phyloP scores from a whole-genome alignment of 1,139 yeast species.

The Dujonia santamariae region DNA sequence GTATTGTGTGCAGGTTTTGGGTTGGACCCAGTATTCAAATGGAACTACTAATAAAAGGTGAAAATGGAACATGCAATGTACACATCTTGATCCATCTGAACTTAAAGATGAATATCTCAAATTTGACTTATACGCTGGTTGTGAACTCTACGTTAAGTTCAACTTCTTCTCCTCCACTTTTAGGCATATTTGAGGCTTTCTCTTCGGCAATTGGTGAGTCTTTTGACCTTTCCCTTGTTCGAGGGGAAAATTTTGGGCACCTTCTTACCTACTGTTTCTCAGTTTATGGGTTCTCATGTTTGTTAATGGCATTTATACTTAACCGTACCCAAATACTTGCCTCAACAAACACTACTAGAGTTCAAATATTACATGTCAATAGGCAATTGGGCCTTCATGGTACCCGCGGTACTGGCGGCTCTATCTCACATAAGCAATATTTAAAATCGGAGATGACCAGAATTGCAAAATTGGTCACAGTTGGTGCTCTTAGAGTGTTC shows the following conservation, averaged over 20 bases:
- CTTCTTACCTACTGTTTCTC: constrained; percentile 30
- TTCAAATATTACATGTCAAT: constrained; percentile 10
- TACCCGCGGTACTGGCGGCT: no score
- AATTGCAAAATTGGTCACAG: constrained; percentile 1
- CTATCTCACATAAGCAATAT: no score
- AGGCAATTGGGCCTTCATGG: neutral
- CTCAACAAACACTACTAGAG: constrained; percentile 45
- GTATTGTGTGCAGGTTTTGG: no score
- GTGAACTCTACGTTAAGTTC: no score
- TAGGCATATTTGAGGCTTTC: neutral
- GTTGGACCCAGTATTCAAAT: no score
- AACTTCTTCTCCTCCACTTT: neutral
- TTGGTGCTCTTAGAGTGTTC: constrained; percentile 30
- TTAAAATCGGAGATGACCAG: constrained; percentile 8
- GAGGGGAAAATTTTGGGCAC: constrained; percentile 5
- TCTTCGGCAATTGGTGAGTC: neutral
- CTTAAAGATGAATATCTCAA: no score
- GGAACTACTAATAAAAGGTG: no score
- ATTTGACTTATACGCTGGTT: no score
- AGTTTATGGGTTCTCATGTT: constrained; percentile 40
- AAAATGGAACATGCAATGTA: no score
- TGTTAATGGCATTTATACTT: constrained; percentile 61
- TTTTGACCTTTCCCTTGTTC: constrained; percentile 2
- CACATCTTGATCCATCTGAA: no score
- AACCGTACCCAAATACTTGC: constrained; percentile 70